Percentiles rank a stretch among this genome's conserved stretches.
phyloP scores from a whole-genome alignment of 768 basidiomycete genomes.

The Lentinula guzmanii region DNA sequence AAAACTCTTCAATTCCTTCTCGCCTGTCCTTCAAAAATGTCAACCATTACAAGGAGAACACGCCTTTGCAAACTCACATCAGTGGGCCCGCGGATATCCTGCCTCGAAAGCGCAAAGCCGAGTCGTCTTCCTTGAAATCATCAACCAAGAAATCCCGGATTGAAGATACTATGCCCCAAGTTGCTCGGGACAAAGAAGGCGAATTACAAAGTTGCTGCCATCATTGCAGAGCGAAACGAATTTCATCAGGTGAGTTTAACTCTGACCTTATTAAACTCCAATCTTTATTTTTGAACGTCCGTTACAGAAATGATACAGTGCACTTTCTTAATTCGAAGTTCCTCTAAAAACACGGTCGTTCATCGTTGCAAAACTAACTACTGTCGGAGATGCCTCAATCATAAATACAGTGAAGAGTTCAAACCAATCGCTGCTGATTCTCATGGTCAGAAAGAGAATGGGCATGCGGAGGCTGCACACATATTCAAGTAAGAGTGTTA shows the following conservation, averaged over 20 bases:
- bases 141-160: conserved; percentile 39
- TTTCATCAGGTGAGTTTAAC: conserved; percentile 31
- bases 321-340: conserved; percentile 20
- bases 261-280: neutral
- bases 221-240: conserved; percentile 64
- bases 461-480: conserved; percentile 25
- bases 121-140: conserved; percentile 9
- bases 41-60: conserved; percentile 9
- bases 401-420: conserved; percentile 55
- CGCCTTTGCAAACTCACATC: neutral
- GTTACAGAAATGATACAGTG: conserved; percentile 29
- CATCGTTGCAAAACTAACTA: conserved; percentile 53
- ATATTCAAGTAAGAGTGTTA: conserved; percentile 43
- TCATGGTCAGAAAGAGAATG: conserved; percentile 14
- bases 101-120: neutral
- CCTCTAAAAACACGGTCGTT: conserved; percentile 18
- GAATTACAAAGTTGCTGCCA: conserved; percentile 56
- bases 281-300: neutral
- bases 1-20: neutral
- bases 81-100: neutral
- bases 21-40: neutral
- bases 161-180: conserved; percentile 14
- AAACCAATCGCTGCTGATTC: conserved; percentile 27
- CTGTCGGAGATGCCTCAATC: conserved; percentile 62
- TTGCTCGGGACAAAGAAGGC: conserved; percentile 15